Conservation (phyloP, 2,329 filamentous ascomycete genomes). For the Tolypocladium tundrense region DNA sequence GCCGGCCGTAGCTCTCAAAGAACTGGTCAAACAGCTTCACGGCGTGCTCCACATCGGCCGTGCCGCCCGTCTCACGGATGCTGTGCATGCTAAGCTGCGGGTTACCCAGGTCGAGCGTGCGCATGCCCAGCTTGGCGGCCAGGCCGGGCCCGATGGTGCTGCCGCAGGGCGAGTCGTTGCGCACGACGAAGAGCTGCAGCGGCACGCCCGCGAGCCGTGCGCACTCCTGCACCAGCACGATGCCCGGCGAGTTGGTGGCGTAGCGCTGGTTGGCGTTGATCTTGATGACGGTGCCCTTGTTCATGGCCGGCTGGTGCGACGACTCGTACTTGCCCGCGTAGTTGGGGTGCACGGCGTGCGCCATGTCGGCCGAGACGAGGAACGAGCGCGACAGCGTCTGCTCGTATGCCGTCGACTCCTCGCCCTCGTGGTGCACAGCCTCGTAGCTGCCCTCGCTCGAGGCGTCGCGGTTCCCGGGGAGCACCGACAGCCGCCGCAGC, state of each 20-base stretch:
- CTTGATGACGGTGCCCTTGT: constrained; percentile 94
- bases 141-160: constrained; percentile 98
- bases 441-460: constrained; percentile 55
- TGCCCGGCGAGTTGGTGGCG: constrained; percentile 90
- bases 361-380: constrained; percentile 95
- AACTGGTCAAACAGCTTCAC: constrained; percentile 82
- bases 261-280: constrained; percentile 97
- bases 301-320: constrained; percentile 88
- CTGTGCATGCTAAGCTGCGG: constrained; percentile 95
- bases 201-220: constrained; percentile 68
- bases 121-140: constrained; percentile 71
- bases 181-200: constrained; percentile 88
- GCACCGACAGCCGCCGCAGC: constrained; percentile 72
- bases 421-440: constrained; percentile 45
- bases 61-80: constrained; percentile 85
- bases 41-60: constrained; percentile 77
- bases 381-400: constrained; percentile 87
- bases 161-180: constrained; percentile 90
- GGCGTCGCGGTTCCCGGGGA: constrained; percentile 56
- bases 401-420: constrained; percentile 75
- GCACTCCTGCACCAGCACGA: constrained; percentile 82
- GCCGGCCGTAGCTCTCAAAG: constrained; percentile 70
- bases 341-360: constrained; percentile 92
- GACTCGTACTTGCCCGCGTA: constrained; percentile 86
- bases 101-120: constrained; percentile 88